Evolutionary conservation across 352 stramenopile species (phyloP), one percentile per base, ranked within the genome.

Genomic region (Pythium sp.): DNA sequence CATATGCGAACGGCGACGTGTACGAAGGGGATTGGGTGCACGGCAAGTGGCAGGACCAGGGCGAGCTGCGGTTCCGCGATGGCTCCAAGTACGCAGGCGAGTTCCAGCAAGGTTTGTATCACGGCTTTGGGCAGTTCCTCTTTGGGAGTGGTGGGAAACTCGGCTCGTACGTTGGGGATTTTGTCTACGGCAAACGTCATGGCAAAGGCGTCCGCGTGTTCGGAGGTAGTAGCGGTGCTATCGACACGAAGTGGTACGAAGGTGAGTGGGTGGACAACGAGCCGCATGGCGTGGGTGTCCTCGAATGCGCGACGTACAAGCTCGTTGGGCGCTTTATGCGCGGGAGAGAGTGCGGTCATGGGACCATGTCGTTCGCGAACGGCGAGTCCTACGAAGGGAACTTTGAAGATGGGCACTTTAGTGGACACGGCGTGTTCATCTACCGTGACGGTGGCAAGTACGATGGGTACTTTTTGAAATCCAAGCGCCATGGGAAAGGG

Each of bases 381-480:
- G 86, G 87, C 1, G 86, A 94, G 65, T 72, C 74, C 28, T 95
- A 94, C 68, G 84, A 94, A 59, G 87, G 87, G 3, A 58, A 74
- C 11, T 90, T 92, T 30, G 38, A 65, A 6, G 69, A 74, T 7
- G 82, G 86, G 1, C 61, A 80, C 49, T 74, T 86, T 11, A 65
- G 87, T 22, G 86, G 82, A n/a, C 61, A 75, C 41, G 86, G 86
- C 6, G 71, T 56, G 14, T 81, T 75, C 32, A 64, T 70, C 41
- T 90, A 83, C 61, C 62, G 66, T 0, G 81, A 92, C 59, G 82
- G 84, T 0, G 81, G 86, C 11, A 46, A 63, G 12, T 94, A 91
- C 69, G 74, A 89, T 49, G 86, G 86, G 0, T 30, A 72, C 34
- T 92, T 89, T 47, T 36, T 64, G 4, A 65, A 34, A 3, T 86